Conservation (phyloP, 306 rosid genomes). For the Quercus aquifolioides region DNA sequence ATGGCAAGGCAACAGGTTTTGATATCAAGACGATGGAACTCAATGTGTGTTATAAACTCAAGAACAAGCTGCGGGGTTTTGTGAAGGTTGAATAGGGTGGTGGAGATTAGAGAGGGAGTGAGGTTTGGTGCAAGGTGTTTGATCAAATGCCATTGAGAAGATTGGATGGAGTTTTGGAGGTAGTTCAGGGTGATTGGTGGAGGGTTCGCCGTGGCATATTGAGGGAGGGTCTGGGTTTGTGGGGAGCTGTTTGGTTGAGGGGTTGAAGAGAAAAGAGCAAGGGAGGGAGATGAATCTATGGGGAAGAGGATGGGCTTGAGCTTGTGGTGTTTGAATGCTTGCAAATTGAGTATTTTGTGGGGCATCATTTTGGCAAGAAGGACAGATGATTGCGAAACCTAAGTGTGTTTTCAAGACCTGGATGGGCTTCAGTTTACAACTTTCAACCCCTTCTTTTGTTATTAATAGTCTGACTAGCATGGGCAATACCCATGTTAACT, state of each 20-base stretch:
- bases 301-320: slow-evolving; percentile 10
- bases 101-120: slow-evolving; percentile 46
- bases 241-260: slow-evolving; percentile 12
- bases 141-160: slow-evolving; percentile 91
- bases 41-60: slow-evolving; percentile 39
- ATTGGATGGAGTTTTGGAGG: slow-evolving; percentile 34
- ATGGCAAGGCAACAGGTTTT: slow-evolving; percentile 48
- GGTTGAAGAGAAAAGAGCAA: slow-evolving; percentile 16
- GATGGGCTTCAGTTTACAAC: no score
- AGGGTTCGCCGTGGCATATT: not conserved
- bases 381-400: no score
- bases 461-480: no score
- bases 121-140: slow-evolving; percentile 46
- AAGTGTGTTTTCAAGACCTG: no score
- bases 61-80: slow-evolving; percentile 44
- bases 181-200: slow-evolving; percentile 30
- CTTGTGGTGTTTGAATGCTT: slow-evolving; percentile 13
- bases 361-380: slow-evolving; percentile 20
- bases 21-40: slow-evolving; percentile 36
- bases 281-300: slow-evolving; percentile 7
- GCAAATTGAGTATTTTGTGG: slow-evolving; percentile 5
- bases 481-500: no score
- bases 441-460: no score
- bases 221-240: slow-evolving; percentile 15
- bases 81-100: slow-evolving; percentile 44